Evolutionary conservation across 805 yeast species (phyloP).

Genomic region (Nakazawaea sp.): DNA sequence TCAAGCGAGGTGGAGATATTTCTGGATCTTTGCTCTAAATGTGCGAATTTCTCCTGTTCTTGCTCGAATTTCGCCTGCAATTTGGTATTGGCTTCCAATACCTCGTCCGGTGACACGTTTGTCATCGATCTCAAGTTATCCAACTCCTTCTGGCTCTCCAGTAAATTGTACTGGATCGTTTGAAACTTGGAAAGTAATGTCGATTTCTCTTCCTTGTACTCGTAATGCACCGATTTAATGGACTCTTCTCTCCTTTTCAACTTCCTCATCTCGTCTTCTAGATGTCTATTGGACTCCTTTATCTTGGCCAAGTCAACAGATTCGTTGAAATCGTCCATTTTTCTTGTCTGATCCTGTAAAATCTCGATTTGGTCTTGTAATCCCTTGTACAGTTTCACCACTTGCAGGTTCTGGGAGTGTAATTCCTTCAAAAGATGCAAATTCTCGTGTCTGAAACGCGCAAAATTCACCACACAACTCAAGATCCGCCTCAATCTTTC

Average conservation of each 20-base stretch:
- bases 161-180: conserved; percentile 47
- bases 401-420: conserved; percentile 44
- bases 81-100: conserved; percentile 46
- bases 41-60: conserved; percentile 30
- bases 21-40: conserved; percentile 39
- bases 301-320: conserved; percentile 31
- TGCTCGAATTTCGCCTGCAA: conserved; percentile 36
- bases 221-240: conserved; percentile 52
- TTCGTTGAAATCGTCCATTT: conserved; percentile 22
- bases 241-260: conserved; percentile 58
- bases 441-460: conserved; percentile 75
- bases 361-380: conserved; percentile 33
- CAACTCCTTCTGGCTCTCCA: conserved; percentile 50
- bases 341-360: conserved; percentile 27
- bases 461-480: conserved; percentile 82
- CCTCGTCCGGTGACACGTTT: conserved; percentile 50
- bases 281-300: conserved; percentile 41
- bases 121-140: conserved; percentile 56
- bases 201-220: conserved; percentile 59
- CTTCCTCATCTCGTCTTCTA: conserved; percentile 56
- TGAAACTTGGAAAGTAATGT: conserved; percentile 52
- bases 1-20: conserved; percentile 49
- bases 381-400: conserved; percentile 37
- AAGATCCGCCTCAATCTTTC: conserved; percentile 54
- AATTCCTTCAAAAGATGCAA: conserved; percentile 62